Evolutionary conservation across 1,284 basidiomycete species (phyloP).

Genomic region (Caloboletus inedulis): DNA sequence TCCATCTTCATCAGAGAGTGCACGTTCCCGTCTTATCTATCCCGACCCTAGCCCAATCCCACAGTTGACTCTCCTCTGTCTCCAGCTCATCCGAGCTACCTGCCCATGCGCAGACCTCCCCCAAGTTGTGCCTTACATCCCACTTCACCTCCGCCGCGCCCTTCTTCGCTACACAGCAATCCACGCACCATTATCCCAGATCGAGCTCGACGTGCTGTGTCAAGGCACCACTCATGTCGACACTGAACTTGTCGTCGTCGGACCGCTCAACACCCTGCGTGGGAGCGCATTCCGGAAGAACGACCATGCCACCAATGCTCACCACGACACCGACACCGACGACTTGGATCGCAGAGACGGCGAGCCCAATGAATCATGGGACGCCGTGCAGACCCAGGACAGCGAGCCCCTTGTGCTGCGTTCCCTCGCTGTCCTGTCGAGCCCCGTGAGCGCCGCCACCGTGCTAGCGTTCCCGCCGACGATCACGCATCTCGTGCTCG

Average conservation of each 20-base stretch:
- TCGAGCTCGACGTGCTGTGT: conserved; percentile 48
- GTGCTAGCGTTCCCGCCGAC: conserved; percentile 54
- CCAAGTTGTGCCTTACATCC: conserved; percentile 48
- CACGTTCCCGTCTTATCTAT: conserved; percentile 5
- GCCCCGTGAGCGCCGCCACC: conserved; percentile 34
- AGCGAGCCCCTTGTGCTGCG: conserved; percentile 32
- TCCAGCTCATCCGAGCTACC: conserved; percentile 37
- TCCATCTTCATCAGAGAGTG: background rate
- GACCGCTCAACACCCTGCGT: conserved; percentile 45
- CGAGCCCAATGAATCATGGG: conserved; percentile 22
- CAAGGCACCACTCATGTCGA: conserved; percentile 49
- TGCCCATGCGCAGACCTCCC: conserved; percentile 32
- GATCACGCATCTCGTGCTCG: conserved; percentile 54
- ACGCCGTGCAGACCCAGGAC: conserved; percentile 15
- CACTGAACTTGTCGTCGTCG: conserved; percentile 61
- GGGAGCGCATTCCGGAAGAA: conserved; percentile 40
- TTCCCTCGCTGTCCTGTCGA: conserved; percentile 41
- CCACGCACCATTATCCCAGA: conserved; percentile 48
- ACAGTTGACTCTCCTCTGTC: conserved; percentile 42
- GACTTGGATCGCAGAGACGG: background rate
- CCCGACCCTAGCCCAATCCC: conserved; percentile 34
- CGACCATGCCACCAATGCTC: background rate
- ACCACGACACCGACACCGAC: background rate
- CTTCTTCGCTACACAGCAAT: conserved; percentile 56
- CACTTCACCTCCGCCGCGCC: conserved; percentile 52